Evolutionary conservation across 108 stramenopile genomes (phyloP), one percentile per base, ranked within the genome.

Genomic region (Cyclotella choctawhatcheeana): DNA sequence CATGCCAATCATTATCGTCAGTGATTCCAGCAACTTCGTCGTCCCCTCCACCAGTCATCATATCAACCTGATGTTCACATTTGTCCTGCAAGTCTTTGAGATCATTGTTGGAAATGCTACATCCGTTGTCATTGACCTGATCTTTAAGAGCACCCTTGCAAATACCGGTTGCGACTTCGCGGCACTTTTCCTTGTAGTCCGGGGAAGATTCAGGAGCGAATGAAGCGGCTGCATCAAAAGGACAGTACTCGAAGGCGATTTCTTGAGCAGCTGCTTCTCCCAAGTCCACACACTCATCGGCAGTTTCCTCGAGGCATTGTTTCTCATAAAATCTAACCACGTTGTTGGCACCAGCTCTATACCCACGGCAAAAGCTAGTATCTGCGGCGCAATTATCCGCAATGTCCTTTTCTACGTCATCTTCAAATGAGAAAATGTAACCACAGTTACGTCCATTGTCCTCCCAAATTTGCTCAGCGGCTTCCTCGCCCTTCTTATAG

Each of bases 201-300:
- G 44, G 44, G 18, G 16, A 13, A 10, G 24, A 6, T 17, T 22
- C 27, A 29, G 43, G 44, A 1, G 33, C 59, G 40, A 40, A 60
- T 17, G 29, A 8, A 40, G 18, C 16, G 18, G 59, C 27, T 18
- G 18, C 18, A 14, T 26, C 13, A 35, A 60, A 56, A 29, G 52
- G 50, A 17, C 66, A 54, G 29, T 34, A 54, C 21, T 35, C 35
- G 34, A 54, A 54, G 12, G 66, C 52, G 21, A 33, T 45, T 33
- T 21, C 40, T 37, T 53, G 52, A 27, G 66, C 50, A 26, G 66
- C 66, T 5, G 33, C 51, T n/a, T 53, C 14, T 8, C 66, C 66
- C 30, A 67, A 53, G 21, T 67, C 66, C 52, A 17, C 21, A 13
- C 66, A 67, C 52, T 67, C 66, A 22, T 52, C 51, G 29, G 50